Evolutionary conservation across 2,329 filamentous ascomycete species (phyloP).

Genomic region (Talaromyces sp.): DNA sequence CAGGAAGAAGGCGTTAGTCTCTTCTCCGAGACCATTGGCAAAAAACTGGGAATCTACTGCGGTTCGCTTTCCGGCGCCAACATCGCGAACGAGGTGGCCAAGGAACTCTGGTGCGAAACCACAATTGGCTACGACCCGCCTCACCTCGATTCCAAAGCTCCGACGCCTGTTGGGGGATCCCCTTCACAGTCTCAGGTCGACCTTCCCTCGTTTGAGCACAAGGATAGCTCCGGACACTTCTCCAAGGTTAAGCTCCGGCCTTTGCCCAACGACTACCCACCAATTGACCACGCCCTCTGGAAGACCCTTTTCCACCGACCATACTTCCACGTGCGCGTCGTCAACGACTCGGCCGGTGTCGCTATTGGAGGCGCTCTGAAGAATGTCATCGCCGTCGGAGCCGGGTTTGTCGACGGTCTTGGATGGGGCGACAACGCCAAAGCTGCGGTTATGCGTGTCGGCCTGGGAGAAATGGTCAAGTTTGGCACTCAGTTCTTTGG

Average conservation of each 20-base stretch:
- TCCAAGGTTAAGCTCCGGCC: slow-evolving; percentile 68
- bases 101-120: slow-evolving; percentile 95
- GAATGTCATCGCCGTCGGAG: slow-evolving; percentile 91
- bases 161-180: slow-evolving; percentile 52
- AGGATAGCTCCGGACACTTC: slow-evolving; percentile 61
- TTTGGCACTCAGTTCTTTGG: slow-evolving; percentile 93
- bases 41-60: slow-evolving; percentile 89
- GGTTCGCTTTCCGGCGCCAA: slow-evolving; percentile 94
- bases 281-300: slow-evolving; percentile 78
- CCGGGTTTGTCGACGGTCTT: slow-evolving; percentile 89
- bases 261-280: slow-evolving; percentile 75
- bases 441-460: slow-evolving; percentile 96
- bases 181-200: slow-evolving; percentile 50
- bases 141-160: slow-evolving; percentile 73
- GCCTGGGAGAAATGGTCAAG: slow-evolving; percentile 91
- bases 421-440: slow-evolving; percentile 99
- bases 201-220: slow-evolving; percentile 54
- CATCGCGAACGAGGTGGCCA: slow-evolving; percentile 89
- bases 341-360: slow-evolving; percentile 92
- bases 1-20: slow-evolving; percentile 78
- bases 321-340: slow-evolving; percentile 95
- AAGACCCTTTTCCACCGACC: slow-evolving; percentile 86
- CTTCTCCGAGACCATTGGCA: slow-evolving; percentile 92
- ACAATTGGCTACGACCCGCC: slow-evolving; percentile 96
- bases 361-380: slow-evolving; percentile 92